Evolutionary conservation across 2,329 filamentous ascomycete species (phyloP).

Genomic region (Sclerotiophoma versabilis): DNA sequence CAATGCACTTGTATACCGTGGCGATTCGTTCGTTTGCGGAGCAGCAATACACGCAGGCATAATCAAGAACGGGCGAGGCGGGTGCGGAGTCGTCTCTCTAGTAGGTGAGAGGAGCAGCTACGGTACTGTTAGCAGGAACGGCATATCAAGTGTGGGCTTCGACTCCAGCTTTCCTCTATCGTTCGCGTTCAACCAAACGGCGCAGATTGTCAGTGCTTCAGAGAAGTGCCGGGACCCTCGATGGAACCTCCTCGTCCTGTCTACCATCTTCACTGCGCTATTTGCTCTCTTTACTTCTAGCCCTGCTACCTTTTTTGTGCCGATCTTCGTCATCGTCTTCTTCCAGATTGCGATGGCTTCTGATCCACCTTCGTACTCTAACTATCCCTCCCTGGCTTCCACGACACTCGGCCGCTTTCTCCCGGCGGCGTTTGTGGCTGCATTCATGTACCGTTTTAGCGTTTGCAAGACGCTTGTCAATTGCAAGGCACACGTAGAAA

Average conservation of each 20-base stretch:
- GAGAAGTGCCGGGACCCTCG: conserved; percentile 43
- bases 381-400: conserved; percentile 43
- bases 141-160: conserved; percentile 43
- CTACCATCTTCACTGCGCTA: conserved; percentile 39
- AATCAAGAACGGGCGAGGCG: conserved; percentile 37
- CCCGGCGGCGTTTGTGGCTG: conserved; percentile 41
- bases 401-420: conserved; percentile 42
- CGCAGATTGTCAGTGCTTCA: conserved; percentile 20
- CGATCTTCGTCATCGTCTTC: conserved; percentile 41
- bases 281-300: conserved; percentile 42
- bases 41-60: conserved; percentile 48
- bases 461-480: conserved; percentile 36
- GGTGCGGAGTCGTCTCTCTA: conserved; percentile 43
- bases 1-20: conserved; percentile 38
- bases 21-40: conserved; percentile 49
- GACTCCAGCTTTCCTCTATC: conserved; percentile 46
- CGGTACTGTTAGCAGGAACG: conserved; percentile 32
- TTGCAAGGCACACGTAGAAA: conserved; percentile 46
- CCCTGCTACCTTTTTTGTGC: conserved; percentile 39
- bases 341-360: conserved; percentile 49
- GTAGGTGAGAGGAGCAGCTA: conserved; percentile 35
- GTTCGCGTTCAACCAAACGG: conserved; percentile 36
- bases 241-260: conserved; percentile 44
- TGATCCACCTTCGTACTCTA: conserved; percentile 41
- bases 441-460: conserved; percentile 40